Percentiles rank a stretch among this genome's conserved stretches.
These are phyloP conservation scores for Hypoxylon cercidicola DNA, from an alignment of 495 filamentous ascomycete species.

Conservation along the genomic window DNA sequence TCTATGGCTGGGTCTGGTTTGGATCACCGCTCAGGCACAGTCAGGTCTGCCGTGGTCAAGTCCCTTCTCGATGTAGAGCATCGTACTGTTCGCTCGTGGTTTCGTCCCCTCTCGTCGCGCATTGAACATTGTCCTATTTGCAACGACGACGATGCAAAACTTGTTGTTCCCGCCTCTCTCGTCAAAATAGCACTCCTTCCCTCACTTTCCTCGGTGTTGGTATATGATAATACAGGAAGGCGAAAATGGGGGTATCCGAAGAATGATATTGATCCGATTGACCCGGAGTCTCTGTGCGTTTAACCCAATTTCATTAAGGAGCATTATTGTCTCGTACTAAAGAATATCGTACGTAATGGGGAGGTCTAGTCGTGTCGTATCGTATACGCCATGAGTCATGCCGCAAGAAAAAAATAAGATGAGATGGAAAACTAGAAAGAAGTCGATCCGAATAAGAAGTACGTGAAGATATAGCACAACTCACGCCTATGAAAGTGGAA, in stretches of 20 bases:
- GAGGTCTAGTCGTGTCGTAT: slow-evolving; percentile 40
- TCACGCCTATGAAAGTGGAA: slow-evolving; percentile 18
- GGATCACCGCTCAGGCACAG: slow-evolving; percentile 3
- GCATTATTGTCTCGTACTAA: slow-evolving; percentile 16
- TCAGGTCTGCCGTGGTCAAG: slow-evolving; percentile 17
- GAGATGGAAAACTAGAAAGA: slow-evolving; percentile 11
- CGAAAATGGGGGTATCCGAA: slow-evolving; percentile 43
- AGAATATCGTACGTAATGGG: slow-evolving; percentile 27
- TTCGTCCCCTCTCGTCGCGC: slow-evolving; percentile 21
- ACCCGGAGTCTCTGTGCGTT: slow-evolving; percentile 31
- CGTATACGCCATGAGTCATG: slow-evolving; percentile 41
- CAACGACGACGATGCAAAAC: slow-evolving; percentile 16
- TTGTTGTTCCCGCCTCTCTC: slow-evolving; percentile 17
- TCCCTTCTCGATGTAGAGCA: slow-evolving; percentile 24
- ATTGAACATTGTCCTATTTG: slow-evolving; percentile 3
- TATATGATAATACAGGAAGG: slow-evolving; percentile 41
- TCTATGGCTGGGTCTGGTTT: slow-evolving; percentile 1
- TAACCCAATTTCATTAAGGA: slow-evolving; percentile 28
- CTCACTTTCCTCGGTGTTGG: slow-evolving; percentile 31
- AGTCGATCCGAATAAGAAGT: slow-evolving; percentile 8
- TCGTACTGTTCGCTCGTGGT: slow-evolving; percentile 34
- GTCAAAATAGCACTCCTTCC: slow-evolving; percentile 40
- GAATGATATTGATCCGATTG: slow-evolving; percentile 40
- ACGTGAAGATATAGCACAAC: slow-evolving; percentile 10
- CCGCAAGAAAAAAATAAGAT: slow-evolving; percentile 18